phyloP scores from a whole-genome alignment of 345 rosid genomes.

The Eucalyptus viminalis region DNA sequence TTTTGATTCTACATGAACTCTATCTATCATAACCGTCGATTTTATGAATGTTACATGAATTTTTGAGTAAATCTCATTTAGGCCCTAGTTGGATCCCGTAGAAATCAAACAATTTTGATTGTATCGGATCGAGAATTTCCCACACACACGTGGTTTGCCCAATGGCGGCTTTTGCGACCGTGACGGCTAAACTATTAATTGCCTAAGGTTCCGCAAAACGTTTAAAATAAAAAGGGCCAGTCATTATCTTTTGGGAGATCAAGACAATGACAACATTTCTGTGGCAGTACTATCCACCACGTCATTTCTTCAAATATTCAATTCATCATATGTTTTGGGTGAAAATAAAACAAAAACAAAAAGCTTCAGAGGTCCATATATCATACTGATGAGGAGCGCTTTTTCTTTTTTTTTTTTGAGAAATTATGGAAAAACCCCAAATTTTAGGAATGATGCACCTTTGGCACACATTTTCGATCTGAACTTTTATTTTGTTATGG shows the following conservation, averaged over 20 bases:
- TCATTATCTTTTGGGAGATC: not conserved
- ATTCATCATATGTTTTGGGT: not conserved
- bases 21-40: not conserved
- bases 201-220: not conserved
- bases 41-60: not conserved
- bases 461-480: not conserved
- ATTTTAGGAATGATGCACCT: not conserved
- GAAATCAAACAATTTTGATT: not conserved
- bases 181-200: not conserved
- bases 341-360: not conserved
- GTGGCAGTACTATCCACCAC: not conserved
- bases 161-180: not conserved
- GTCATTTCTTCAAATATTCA: not conserved
- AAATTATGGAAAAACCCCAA: not conserved
- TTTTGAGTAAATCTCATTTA: not conserved
- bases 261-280: not conserved
- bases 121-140: not conserved
- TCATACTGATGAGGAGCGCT: not conserved
- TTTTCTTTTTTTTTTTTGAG: not conserved
- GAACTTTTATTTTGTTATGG: not conserved
- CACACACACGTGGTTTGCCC: not conserved
- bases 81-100: not conserved
- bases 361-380: not conserved
- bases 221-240: not conserved
- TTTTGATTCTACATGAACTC: rapidly evolving